Conservation (phyloP, 1,284 basidiomycete species). For the Rhodotorula sp. region DNA sequence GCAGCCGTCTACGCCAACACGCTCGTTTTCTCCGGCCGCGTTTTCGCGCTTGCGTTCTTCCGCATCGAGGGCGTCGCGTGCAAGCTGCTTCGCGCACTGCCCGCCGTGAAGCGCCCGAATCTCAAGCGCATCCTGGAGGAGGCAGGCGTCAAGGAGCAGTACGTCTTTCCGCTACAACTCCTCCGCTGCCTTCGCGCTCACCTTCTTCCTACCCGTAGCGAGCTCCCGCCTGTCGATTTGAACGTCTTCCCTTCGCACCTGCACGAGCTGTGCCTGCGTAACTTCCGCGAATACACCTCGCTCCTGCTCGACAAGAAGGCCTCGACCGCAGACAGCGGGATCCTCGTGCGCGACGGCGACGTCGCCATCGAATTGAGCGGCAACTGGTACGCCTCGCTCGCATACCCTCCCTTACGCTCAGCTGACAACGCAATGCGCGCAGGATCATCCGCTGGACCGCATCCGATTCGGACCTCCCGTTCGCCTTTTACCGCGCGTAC, state of each 20-base stretch:
- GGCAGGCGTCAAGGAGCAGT: conserved; percentile 38
- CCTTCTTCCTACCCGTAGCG: not conserved
- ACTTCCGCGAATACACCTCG: conserved; percentile 31
- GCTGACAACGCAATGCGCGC: too few relatives aligned
- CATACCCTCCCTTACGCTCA: too few relatives aligned
- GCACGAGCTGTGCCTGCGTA: conserved; percentile 27
- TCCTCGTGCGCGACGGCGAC: conserved; percentile 39
- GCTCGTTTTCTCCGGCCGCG: conserved; percentile 55
- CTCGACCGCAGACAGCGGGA: not conserved
- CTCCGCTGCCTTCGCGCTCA: not conserved
- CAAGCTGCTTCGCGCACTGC: conserved; percentile 56
- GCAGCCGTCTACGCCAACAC: conserved; percentile 58
- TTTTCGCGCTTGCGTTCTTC: conserved; percentile 58
- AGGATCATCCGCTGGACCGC: conserved; percentile 50
- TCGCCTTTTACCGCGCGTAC: conserved; percentile 59
- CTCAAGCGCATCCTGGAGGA: conserved; percentile 51
- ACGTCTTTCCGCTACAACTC: not conserved
- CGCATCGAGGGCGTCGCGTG: conserved; percentile 57
- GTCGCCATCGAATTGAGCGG: conserved; percentile 44
- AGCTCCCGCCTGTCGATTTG: conserved; percentile 23
- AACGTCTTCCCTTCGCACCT: conserved; percentile 35
- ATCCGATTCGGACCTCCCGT: conserved; percentile 58
- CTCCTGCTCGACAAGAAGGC: conserved; percentile 17
- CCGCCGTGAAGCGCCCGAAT: conserved; percentile 53
- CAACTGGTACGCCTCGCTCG: conserved; percentile 40